These are phyloP conservation scores for Aurifilum marmelostoma DNA, from an alignment of 2,329 filamentous ascomycete species.

Conservation along the genomic window DNA sequence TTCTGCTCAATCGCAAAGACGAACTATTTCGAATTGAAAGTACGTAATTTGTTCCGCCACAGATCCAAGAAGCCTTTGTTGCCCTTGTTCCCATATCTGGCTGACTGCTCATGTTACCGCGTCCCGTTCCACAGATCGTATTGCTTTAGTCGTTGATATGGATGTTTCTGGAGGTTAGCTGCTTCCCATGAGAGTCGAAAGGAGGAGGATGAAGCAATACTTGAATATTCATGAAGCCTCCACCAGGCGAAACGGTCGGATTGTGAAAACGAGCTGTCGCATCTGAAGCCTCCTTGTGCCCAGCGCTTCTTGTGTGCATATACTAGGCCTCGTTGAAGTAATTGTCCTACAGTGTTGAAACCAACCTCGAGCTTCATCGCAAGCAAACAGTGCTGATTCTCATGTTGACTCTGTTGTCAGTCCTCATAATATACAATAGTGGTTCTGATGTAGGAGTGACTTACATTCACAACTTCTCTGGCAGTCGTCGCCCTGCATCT, in stretches of 20 bases:
- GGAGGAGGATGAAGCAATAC: not conserved
- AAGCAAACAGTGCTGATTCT: not conserved
- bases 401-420: not conserved
- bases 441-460: not conserved
- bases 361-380: not conserved
- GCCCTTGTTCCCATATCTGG: not conserved
- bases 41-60: not conserved
- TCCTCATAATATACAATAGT: not conserved
- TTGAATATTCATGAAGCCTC: not conserved
- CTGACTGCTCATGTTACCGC: not conserved
- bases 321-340: not conserved
- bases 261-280: not conserved
- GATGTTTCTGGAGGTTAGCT: not conserved
- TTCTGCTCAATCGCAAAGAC: not conserved
- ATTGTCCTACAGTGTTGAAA: not conserved
- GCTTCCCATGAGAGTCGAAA: not conserved
- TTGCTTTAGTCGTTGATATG: not conserved
- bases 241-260: not conserved
- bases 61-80: not conserved
- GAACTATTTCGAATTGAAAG: not conserved
- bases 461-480: not conserved
- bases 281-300: not conserved
- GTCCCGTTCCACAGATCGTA: not conserved
- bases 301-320: not conserved
- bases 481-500: not conserved